Evolutionary conservation across 179 eudicot genomes (phyloP), one percentile per base, ranked within the genome.

Genomic region (Beta lomatogona): DNA sequence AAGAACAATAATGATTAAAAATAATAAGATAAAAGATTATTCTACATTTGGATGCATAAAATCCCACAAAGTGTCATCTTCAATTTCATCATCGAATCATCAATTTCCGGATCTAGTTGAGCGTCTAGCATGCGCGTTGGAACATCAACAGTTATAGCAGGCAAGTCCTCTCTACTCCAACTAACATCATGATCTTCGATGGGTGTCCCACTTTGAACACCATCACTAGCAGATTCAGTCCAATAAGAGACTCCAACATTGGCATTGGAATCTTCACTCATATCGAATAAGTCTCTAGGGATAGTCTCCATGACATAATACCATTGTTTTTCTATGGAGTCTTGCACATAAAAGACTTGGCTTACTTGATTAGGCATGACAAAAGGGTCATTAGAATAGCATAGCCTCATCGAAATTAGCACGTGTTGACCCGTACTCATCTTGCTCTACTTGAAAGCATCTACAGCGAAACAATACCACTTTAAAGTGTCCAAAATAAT

Each of bases 321-420:
- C 44, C 44, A 70, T 21, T 70, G 3, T 6, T 45, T 70, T 13
- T 79, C 68, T n/a, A 11, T 15, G 7, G 81, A 64, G n/a, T 79
- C 81, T 79, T 79, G 75, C n/a, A 78, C 36, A 41, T 78, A 78
- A n/a, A 78, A 78, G 0, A 78, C 31, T 28, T 68, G 81, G 28
- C 28, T 25, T 4, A 68, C 81, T 68, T 78, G 81, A 18, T 61
- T 53, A 18, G 65, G 54, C 14, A 67, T 28, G n/a, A 78, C 75
- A 67, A 78, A 78, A 18, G 75, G 66, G 65, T 68, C 55, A 41
- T 68, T 48, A 16, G 31, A 5, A 21, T 13, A 78, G 44, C 67
- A 78, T 4, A 78, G 16, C 16, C 55, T 55, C n/a, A 8, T 5
- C 54, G 50, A 78, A 68, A 41, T 78, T 78, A 4, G 45, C 81